A percentile compares a stretch with the other conserved stretches of the same genome.
phyloP scores from a whole-genome alignment of 1,284 basidiomycete species.

The Singerocomus rubriflavus region DNA sequence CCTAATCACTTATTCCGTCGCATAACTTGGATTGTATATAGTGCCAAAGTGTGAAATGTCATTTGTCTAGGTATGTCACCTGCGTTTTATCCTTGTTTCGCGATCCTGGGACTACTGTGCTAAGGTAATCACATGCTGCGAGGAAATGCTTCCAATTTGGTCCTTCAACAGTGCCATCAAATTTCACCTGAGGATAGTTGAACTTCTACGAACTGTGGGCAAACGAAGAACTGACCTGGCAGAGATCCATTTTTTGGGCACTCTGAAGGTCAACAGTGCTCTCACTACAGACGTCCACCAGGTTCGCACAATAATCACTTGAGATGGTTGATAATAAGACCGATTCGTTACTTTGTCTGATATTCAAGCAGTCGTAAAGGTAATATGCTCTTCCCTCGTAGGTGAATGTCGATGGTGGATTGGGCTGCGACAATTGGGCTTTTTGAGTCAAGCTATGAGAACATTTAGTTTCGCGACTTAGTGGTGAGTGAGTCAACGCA shows the following conservation, averaged over 20 bases:
- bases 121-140: conserved; percentile 47
- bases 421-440: conserved; percentile 37
- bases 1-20: not conserved
- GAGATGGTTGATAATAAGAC: conserved; percentile 11
- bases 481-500: conserved; percentile 31
- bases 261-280: conserved; percentile 54
- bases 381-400: conserved; percentile 44
- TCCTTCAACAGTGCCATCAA: conserved; percentile 38
- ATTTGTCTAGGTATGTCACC: conserved; percentile 11
- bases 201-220: not conserved
- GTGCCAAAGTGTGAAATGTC: conserved; percentile 4
- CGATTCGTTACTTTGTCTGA: conserved; percentile 47
- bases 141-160: conserved; percentile 54
- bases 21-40: not conserved
- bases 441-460: conserved; percentile 27
- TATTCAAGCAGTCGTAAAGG: conserved; percentile 47
- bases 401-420: conserved; percentile 50
- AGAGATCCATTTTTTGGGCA: conserved; percentile 48
- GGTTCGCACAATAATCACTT: not conserved
- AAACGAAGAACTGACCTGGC: conserved; percentile 44
- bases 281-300: conserved; percentile 38
- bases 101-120: conserved; percentile 25
- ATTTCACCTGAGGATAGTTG: conserved; percentile 42
- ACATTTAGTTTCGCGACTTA: conserved; percentile 16
- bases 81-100: conserved; percentile 13